A percentile compares a stretch with the other conserved stretches of the same genome.
phyloP scores from a whole-genome alignment of 495 filamentous ascomycete species.

The Daldinia childiae region DNA sequence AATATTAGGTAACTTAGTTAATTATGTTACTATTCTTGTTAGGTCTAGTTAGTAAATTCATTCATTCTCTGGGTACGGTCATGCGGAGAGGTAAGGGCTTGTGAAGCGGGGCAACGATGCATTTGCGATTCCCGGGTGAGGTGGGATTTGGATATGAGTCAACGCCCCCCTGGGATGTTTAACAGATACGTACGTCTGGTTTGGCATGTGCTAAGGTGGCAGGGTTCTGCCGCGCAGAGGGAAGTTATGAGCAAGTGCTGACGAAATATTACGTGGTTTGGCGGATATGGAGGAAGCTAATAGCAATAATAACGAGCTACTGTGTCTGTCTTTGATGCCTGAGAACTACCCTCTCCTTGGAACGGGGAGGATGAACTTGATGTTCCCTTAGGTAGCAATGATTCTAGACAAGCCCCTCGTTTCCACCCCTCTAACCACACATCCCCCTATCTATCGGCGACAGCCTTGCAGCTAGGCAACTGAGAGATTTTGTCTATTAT shows the following conservation, averaged over 20 bases:
- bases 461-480: conserved; percentile 32
- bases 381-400: conserved; percentile 35
- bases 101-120: conserved; percentile 36
- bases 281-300: conserved; percentile 27
- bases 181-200: conserved; percentile 23
- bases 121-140: conserved; percentile 38
- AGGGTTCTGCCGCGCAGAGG: conserved; percentile 33
- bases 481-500: conserved; percentile 33
- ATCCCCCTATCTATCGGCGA: conserved; percentile 35
- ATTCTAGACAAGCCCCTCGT: conserved; percentile 22
- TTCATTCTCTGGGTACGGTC: conserved; percentile 22
- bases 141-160: conserved; percentile 44
- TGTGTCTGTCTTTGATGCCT: conserved; percentile 28
- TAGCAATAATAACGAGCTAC: conserved; percentile 29
- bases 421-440: conserved; percentile 20
- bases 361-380: conserved; percentile 11
- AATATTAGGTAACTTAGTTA: neutral
- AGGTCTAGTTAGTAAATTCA: conserved; percentile 11
- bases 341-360: conserved; percentile 17
- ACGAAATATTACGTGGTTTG: conserved; percentile 45
- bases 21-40: conserved; percentile 12
- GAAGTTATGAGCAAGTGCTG: conserved; percentile 40
- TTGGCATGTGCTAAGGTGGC: conserved; percentile 36
- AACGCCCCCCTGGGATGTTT: conserved; percentile 21
- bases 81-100: conserved; percentile 34